Percentiles rank a stretch among this genome's conserved stretches.
Conservation (phyloP, 2,329 filamentous ascomycete species). For the Tympanopsis confertula region DNA sequence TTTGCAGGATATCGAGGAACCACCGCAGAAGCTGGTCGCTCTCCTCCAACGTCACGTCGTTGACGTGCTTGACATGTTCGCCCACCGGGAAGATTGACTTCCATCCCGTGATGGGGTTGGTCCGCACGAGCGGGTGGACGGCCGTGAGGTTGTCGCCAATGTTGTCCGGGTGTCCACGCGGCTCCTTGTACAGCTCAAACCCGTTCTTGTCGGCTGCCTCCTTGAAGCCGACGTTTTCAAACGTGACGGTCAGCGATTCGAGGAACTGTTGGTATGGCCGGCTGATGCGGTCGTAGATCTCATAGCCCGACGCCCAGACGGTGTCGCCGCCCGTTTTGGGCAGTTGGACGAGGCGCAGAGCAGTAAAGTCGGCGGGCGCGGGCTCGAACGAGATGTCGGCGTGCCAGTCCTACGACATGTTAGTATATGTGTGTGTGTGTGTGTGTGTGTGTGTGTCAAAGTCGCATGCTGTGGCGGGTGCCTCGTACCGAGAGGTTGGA, state of each 20-base stretch:
- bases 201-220: slow-evolving; percentile 26
- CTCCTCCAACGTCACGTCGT: slow-evolving; percentile 41
- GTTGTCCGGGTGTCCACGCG: slow-evolving; percentile 27
- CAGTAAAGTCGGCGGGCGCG: slow-evolving; percentile 39
- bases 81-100: slow-evolving; percentile 39
- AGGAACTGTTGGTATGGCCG: slow-evolving; percentile 49
- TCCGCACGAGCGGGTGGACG: slow-evolving; percentile 14
- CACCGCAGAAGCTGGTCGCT: slow-evolving; percentile 34
- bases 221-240: slow-evolving; percentile 45
- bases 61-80: slow-evolving; percentile 35
- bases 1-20: slow-evolving; percentile 25
- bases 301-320: slow-evolving; percentile 36
- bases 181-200: slow-evolving; percentile 30
- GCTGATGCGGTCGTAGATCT: slow-evolving; percentile 42
- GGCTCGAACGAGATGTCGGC: slow-evolving; percentile 41
- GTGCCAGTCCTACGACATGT: slow-evolving; percentile 37
- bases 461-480: too few species aligned
- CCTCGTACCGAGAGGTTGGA: too few species aligned
- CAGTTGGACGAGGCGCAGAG: slow-evolving; percentile 34
- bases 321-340: slow-evolving; percentile 32
- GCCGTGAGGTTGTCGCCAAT: slow-evolving; percentile 8
- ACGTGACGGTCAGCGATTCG: slow-evolving; percentile 52
- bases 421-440: background rate
- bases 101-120: slow-evolving; percentile 42
- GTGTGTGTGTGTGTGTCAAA: slow-evolving; percentile 1